Percentiles rank a stretch among this genome's conserved stretches.
Evolutionary conservation across 129 eudicot species (phyloP).

Genomic region (Lactuca sativa): DNA sequence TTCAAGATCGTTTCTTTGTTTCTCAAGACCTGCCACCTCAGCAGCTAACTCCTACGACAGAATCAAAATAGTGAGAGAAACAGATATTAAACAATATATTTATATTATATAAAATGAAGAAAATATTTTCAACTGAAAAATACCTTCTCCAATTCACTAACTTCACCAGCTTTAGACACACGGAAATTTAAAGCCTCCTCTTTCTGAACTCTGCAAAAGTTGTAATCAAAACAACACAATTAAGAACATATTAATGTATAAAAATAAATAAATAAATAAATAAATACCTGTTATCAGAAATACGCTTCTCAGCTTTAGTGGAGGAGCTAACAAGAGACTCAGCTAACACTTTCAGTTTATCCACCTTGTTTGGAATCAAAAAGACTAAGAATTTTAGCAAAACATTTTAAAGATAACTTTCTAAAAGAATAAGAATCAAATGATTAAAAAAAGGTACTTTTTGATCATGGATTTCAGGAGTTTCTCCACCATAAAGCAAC

Average conservation of each 20-base stretch:
- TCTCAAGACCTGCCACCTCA: constrained; percentile 86
- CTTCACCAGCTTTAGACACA: constrained; percentile 82
- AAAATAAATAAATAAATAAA: no score
- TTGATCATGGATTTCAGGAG: constrained; percentile 92
- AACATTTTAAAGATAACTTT: neutral
- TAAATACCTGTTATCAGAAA: constrained; percentile 75
- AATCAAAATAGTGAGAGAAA: constrained; percentile 7
- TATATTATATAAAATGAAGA: no score
- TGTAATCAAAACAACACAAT: constrained; percentile 6
- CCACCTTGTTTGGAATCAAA: constrained; percentile 63
- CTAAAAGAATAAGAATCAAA: neutral
- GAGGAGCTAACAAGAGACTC: constrained; percentile 89
- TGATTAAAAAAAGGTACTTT: constrained; percentile 52
- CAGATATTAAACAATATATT: neutral
- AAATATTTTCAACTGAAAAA: constrained; percentile 1
- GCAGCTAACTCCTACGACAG: constrained; percentile 67
- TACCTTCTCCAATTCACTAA: constrained; percentile 92
- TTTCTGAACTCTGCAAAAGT: constrained; percentile 66
- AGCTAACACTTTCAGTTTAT: constrained; percentile 81
- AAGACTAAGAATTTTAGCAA: constrained; percentile 4
- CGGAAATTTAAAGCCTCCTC: constrained; percentile 95
- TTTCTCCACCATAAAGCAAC: constrained; percentile 61
- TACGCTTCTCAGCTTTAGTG: constrained; percentile 82
- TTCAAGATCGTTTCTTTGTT: constrained; percentile 90
- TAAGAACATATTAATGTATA: no score